Evolutionary conservation across 208 protist species (phyloP), one percentile per base, ranked within the genome.

Genomic region (Zelonia costaricensis): DNA sequence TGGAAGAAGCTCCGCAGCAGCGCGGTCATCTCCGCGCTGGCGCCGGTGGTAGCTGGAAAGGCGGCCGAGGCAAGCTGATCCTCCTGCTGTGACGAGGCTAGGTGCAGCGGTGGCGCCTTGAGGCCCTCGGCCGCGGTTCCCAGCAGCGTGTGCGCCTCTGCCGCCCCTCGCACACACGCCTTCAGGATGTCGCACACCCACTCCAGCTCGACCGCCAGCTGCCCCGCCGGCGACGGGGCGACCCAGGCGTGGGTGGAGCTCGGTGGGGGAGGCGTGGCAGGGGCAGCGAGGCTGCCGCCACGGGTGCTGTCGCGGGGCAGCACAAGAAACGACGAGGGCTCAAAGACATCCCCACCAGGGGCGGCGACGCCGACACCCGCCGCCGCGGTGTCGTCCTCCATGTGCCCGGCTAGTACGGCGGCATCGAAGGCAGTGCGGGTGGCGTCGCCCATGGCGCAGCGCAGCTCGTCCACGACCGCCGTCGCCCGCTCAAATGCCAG

Each of bases 121-220:
- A 74, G 52, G 33, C 20, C 52, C 31, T 52, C 46, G 6, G 45
- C 31, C 40, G 69, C 75, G 1, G 62, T 51, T 1, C 7, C 44
- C 13, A 75, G 49, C 44, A 55, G 58, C 23, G 39, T 15, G 46
- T 52, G 55, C 43, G 78, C 67, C 28, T 76, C 76, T 0, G 33
- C 63, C 28, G 87, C 43, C 0, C 76, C 81, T 23, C 48, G 44
- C 57, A 77, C 53, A 28, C 74, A 84, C 27, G 85, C 85, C 65
- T 85, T 84, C 31, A 92, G 52, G 12, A 82, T 74, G 52, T 92
- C 85, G 52, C 81, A 82, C 30, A 81, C 66, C 75, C 81, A 84
- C 31, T 76, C 61, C 46, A 92, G 51, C 44, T 82, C 70, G 36
- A 44, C 63, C 30, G 61, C 44, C 22, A 74, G 52, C 27, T 31